Evolutionary conservation across 31 red algal species (phyloP).

Genomic region (Asparagopsis taxiformis): DNA sequence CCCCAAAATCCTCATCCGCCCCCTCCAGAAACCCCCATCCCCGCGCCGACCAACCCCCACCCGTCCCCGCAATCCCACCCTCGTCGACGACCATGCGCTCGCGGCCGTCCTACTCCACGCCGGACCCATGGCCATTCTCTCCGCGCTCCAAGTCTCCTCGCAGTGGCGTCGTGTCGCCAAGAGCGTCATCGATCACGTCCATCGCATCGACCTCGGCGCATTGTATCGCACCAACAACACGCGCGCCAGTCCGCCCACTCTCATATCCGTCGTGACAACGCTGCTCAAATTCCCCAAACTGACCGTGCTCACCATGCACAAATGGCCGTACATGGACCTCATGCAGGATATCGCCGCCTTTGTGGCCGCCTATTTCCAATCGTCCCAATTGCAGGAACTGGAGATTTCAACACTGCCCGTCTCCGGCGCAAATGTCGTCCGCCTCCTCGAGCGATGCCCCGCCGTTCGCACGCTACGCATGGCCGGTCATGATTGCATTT

Average conservation of each 20-base stretch:
- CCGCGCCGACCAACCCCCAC: no score
- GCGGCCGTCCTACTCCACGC: slow-evolving; percentile 5
- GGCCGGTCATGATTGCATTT: not conserved
- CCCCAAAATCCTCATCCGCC: slow-evolving; percentile 8
- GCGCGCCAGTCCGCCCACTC: slow-evolving; percentile 9
- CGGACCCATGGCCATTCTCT: slow-evolving; percentile 5
- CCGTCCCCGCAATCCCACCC: no score
- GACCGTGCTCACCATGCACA: not conserved
- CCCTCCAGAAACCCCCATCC: not conserved
- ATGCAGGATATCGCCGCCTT: slow-evolving; percentile 16
- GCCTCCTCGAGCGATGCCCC: slow-evolving; percentile 5
- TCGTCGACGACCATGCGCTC: slow-evolving; percentile 10
- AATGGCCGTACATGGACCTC: slow-evolving; percentile 17
- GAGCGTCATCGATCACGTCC: not conserved
- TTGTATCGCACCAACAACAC: not conserved
- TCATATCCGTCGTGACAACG: not conserved
- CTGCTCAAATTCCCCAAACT: slow-evolving; percentile 16
- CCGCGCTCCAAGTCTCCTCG: slow-evolving; percentile 4
- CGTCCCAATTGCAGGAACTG: not conserved
- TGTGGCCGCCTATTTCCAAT: slow-evolving; percentile 3
- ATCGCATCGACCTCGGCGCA: slow-evolving; percentile 11
- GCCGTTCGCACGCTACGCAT: slow-evolving; percentile 3
- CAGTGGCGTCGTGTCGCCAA: slow-evolving; percentile 20
- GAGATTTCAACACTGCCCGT: slow-evolving; percentile 1
- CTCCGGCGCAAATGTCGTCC: not conserved